Evolutionary conservation across 805 yeast species (phyloP).

Genomic region (Candida corydali): DNA sequence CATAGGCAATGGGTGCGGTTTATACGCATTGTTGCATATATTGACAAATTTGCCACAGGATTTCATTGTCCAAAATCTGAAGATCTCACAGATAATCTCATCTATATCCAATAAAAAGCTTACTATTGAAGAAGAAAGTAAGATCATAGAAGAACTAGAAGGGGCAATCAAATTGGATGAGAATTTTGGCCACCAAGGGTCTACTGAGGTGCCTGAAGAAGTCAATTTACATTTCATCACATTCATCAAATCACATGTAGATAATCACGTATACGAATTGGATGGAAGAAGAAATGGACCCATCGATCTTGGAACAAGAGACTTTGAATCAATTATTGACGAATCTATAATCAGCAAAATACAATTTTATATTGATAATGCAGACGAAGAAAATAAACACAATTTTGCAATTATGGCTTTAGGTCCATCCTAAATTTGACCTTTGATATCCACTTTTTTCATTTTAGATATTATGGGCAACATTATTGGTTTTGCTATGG

Average conservation of each 20-base stretch:
- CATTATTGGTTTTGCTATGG: background rate
- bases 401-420: conserved; percentile 78
- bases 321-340: conserved; percentile 37
- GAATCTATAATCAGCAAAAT: conserved; percentile 50
- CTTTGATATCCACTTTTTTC: conserved; percentile 72
- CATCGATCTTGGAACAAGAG: conserved; percentile 49
- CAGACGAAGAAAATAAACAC: conserved; percentile 54
- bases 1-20: conserved; percentile 86
- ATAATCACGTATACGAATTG: conserved; percentile 67
- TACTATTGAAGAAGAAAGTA: conserved; percentile 32
- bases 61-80: conserved; percentile 38
- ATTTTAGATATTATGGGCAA: background rate
- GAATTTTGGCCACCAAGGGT: conserved; percentile 50
- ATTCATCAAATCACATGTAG: conserved; percentile 53
- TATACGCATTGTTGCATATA: conserved; percentile 77
- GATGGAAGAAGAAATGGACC: conserved; percentile 89
- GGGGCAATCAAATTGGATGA: conserved; percentile 36
- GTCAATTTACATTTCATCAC: conserved; percentile 73
- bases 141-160: conserved; percentile 46
- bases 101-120: conserved; percentile 7
- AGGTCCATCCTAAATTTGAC: conserved; percentile 75
- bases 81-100: conserved; percentile 11
- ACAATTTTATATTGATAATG: conserved; percentile 59
- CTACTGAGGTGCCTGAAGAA: conserved; percentile 64
- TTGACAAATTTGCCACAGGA: conserved; percentile 45